A percentile compares a stretch with the other conserved stretches of the same genome.
These are phyloP conservation scores for Syncephalastrum sp. DNA, from an alignment of 371 early-diverging fungal genomes.

Conservation along the genomic window DNA sequence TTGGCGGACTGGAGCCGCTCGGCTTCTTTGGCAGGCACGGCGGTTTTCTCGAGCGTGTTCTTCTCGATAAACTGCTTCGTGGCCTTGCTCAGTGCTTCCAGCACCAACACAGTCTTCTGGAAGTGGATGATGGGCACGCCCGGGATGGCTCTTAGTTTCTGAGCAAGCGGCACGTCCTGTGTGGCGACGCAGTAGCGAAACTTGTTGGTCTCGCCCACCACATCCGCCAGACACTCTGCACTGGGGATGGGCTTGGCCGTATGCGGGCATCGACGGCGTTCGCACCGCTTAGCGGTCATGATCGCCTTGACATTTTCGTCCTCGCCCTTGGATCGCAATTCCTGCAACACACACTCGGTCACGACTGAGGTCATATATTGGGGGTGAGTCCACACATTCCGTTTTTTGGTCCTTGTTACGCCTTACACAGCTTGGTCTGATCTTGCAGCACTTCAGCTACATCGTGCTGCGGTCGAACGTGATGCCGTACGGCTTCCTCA, in stretches of 20 bases:
- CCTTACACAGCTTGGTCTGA: slow-evolving; percentile 59
- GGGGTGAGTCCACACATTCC: too few relatives aligned
- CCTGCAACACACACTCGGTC: slow-evolving; percentile 77
- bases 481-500: slow-evolving; percentile 55
- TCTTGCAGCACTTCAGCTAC: slow-evolving; percentile 59
- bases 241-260: slow-evolving; percentile 58
- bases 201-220: slow-evolving; percentile 70
- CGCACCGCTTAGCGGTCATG: slow-evolving; percentile 64
- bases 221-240: slow-evolving; percentile 69
- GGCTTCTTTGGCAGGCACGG: slow-evolving; percentile 45
- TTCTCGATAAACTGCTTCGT: slow-evolving; percentile 44
- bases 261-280: slow-evolving; percentile 81
- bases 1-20: slow-evolving; percentile 53
- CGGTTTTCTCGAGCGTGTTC: slow-evolving; percentile 41
- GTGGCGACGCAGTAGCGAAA: slow-evolving; percentile 84
- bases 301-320: slow-evolving; percentile 59
- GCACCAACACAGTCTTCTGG: slow-evolving; percentile 69
- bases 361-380: slow-evolving; percentile 58
- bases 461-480: slow-evolving; percentile 56
- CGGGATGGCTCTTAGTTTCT: slow-evolving; percentile 67
- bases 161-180: slow-evolving; percentile 69
- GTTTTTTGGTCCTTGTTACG: background rate
- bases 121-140: slow-evolving; percentile 89
- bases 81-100: slow-evolving; percentile 73
- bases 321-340: slow-evolving; percentile 63